phyloP scores from a whole-genome alignment of 805 yeast species.

The Saccharomyces paradoxus region DNA sequence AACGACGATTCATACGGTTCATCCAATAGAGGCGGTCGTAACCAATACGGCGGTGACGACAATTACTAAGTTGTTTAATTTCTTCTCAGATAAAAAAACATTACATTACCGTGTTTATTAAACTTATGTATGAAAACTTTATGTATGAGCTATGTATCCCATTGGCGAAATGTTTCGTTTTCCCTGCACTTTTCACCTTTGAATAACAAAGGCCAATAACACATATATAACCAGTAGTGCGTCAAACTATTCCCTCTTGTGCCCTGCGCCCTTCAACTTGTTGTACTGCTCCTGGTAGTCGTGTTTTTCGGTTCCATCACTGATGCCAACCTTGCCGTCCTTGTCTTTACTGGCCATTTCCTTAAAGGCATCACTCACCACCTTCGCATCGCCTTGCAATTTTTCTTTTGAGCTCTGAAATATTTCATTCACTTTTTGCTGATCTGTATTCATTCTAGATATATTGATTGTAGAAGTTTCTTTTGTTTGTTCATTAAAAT shows the following conservation, averaged over 20 bases:
- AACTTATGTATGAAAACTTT: background rate
- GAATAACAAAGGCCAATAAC: background rate
- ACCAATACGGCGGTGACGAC: background rate
- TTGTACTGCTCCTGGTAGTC: slow-evolving; percentile 8
- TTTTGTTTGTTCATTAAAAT: background rate
- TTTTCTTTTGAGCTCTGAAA: slow-evolving; percentile 18
- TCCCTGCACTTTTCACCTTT: background rate
- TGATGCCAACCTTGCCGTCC: background rate
- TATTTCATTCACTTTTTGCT: slow-evolving; percentile 5
- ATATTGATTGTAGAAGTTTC: background rate
- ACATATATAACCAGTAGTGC: background rate
- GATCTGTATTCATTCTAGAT: background rate
- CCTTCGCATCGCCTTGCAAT: slow-evolving; percentile 16
- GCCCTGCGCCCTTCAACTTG: slow-evolving; percentile 11
- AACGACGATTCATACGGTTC: slow-evolving; percentile 9
- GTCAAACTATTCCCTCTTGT: slow-evolving; percentile 1
- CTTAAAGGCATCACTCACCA: slow-evolving; percentile 15
- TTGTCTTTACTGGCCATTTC: slow-evolving; percentile 9
- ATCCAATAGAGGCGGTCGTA: slow-evolving; percentile 1
- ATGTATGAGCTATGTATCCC: background rate
- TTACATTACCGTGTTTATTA: background rate
- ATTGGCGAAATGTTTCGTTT: background rate
- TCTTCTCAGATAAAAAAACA: background rate
- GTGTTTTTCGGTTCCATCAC: slow-evolving; percentile 3
- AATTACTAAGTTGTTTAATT: background rate